Conservation (phyloP, 768 basidiomycete species). For the Boletus subcaerulescens region DNA sequence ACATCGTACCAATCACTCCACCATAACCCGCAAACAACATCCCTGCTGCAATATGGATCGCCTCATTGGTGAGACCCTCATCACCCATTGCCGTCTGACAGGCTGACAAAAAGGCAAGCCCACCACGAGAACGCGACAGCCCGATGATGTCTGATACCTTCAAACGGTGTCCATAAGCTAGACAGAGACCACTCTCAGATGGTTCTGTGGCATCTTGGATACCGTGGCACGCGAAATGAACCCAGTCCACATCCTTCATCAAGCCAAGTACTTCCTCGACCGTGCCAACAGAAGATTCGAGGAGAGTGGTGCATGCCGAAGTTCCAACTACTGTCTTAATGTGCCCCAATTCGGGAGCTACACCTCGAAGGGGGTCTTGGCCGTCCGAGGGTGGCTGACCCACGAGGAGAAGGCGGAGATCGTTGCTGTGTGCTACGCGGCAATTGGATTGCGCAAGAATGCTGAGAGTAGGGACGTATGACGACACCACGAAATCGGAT, state of each 20-base stretch:
- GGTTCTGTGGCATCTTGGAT: neutral
- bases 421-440: no score
- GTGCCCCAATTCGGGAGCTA: no score
- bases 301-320: neutral
- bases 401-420: no score
- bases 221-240: neutral
- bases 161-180: neutral
- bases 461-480: no score
- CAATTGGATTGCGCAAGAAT: no score
- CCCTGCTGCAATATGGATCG: constrained; percentile 4
- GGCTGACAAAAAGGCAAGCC: neutral
- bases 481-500: no score
- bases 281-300: neutral
- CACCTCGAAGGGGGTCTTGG: no score
- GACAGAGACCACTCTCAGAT: neutral
- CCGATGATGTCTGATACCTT: neutral
- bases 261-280: constrained; percentile 9
- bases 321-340: no score
- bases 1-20: constrained; percentile 4
- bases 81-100: neutral
- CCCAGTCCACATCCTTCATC: constrained; percentile 1
- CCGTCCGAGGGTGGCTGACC: no score
- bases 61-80: neutral
- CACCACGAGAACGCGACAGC: neutral
- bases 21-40: constrained; percentile 35